Conservation (phyloP, 2,329 filamentous ascomycete species). For the Talaromyces sp. region DNA sequence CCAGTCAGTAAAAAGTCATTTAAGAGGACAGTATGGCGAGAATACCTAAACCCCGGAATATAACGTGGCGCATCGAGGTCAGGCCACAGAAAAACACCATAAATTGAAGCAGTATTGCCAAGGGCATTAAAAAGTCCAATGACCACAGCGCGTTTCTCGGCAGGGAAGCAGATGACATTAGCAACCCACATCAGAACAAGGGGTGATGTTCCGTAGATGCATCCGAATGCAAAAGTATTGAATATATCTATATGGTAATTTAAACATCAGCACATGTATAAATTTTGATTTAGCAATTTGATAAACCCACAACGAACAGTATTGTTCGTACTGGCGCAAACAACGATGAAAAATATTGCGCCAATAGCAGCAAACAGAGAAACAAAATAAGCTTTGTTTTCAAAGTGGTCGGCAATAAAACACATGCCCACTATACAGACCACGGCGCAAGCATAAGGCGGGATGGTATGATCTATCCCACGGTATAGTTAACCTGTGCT, state of each 20-base stretch:
- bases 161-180: not conserved
- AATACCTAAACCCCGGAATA: not conserved
- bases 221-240: not conserved
- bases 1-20: too few relatives aligned
- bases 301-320: too few relatives aligned
- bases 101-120: not conserved
- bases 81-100: not conserved
- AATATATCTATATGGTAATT: not conserved
- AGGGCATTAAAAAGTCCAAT: not conserved
- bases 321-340: not conserved
- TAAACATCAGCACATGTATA: too few relatives aligned
- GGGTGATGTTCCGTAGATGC: not conserved
- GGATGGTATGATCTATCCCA: not conserved
- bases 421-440: not conserved
- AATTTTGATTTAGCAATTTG: too few relatives aligned
- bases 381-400: not conserved
- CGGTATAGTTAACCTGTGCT: not conserved
- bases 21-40: too few relatives aligned
- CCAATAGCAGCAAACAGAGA: not conserved
- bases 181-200: not conserved
- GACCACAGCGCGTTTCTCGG: not conserved
- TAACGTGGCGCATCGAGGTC: not conserved
- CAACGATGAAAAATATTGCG: not conserved
- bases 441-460: not conserved
- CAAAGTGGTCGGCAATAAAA: not conserved